Evolutionary conservation across 768 basidiomycete species (phyloP).

Genomic region (Hygrocybe punicea): DNA sequence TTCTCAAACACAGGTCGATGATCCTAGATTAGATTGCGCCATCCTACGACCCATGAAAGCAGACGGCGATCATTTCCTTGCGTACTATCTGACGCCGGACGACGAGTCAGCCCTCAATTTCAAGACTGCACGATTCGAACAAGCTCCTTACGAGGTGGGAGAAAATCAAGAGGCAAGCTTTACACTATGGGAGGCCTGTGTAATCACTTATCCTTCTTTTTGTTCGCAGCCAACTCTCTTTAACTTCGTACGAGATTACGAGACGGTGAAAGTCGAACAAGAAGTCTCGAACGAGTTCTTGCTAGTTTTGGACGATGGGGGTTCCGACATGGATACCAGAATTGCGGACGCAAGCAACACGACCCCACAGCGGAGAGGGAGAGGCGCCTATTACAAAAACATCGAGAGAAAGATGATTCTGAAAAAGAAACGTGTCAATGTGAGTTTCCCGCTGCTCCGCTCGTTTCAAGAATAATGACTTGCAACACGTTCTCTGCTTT

Average conservation of each 20-base stretch:
- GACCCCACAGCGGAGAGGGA: conserved; percentile 34
- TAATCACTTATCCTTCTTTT: background rate
- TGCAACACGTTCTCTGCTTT: background rate
- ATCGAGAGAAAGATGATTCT: conserved; percentile 85
- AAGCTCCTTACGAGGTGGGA: conserved; percentile 44
- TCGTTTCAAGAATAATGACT: background rate
- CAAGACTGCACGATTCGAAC: conserved; percentile 51
- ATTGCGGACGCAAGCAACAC: conserved; percentile 36
- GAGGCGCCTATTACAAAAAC: conserved; percentile 85
- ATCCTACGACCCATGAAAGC: conserved; percentile 85
- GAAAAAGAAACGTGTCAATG: conserved; percentile 80
- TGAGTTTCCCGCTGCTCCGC: conserved; percentile 35
- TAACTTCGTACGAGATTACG: conserved; percentile 79
- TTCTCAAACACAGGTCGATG: conserved; percentile 50
- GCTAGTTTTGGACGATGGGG: conserved; percentile 66
- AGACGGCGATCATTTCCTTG: conserved; percentile 83
- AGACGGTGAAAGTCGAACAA: conserved; percentile 82
- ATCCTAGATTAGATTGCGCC: conserved; percentile 80
- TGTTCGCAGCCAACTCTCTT: conserved; percentile 59
- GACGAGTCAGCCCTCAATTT: conserved; percentile 67
- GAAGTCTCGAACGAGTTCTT: conserved; percentile 84
- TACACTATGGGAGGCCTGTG: background rate
- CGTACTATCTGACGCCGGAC: conserved; percentile 77
- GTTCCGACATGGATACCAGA: conserved; percentile 32
- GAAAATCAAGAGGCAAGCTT: conserved; percentile 54